Conservation (phyloP, 306 rosid genomes). For the Aeschynomene evenia region DNA sequence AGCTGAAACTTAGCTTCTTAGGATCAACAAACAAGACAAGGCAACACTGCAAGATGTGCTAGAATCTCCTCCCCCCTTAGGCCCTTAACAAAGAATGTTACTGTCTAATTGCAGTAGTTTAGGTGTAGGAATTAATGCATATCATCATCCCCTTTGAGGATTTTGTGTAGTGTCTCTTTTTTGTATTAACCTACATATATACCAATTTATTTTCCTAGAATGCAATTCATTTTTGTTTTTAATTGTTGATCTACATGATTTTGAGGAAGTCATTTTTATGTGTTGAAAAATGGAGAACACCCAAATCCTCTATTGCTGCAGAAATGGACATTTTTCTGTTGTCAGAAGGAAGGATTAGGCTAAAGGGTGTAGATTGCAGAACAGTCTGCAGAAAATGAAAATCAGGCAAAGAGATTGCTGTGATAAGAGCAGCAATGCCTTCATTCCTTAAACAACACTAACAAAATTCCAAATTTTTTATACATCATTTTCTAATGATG, state of each 20-base stretch:
- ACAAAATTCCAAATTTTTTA: constrained; percentile 8
- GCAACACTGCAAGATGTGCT: constrained; percentile 17
- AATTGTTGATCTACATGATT: background rate
- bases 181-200: background rate
- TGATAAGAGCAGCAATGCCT: background rate
- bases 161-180: constrained; percentile 2
- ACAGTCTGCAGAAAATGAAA: background rate
- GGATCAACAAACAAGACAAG: constrained; percentile 5
- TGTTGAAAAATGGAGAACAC: background rate
- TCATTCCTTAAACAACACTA: background rate
- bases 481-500: constrained; percentile 1
- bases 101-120: constrained; percentile 17
- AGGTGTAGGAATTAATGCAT: constrained; percentile 31
- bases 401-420: background rate
- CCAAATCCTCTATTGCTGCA: background rate
- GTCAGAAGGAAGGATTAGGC: background rate
- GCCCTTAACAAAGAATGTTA: constrained; percentile 25
- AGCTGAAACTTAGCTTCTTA: constrained; percentile 28
- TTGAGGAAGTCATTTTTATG: background rate
- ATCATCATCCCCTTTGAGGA: constrained; percentile 27
- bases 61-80: background rate
- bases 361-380: background rate
- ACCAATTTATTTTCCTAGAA: constrained; percentile 20
- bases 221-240: background rate
- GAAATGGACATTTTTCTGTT: background rate